A percentile compares a stretch with the other conserved stretches of the same genome.
phyloP scores from a whole-genome alignment of 192 early-diverging fungal genomes.

The Coemansia sp. region DNA sequence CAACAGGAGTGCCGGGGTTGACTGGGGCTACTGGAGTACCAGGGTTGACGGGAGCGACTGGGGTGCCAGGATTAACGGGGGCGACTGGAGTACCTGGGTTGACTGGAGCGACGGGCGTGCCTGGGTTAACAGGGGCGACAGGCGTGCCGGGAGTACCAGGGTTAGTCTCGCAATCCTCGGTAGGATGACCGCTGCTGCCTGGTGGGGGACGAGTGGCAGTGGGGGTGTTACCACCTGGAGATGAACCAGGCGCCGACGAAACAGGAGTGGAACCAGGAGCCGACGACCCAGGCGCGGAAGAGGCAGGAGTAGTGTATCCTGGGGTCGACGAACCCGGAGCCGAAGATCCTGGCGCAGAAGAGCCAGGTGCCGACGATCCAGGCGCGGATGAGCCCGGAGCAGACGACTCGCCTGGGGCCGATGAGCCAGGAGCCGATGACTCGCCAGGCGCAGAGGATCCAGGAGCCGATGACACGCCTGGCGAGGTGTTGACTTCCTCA shows the following conservation, averaged over 20 bases:
- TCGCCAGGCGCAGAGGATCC: constrained; percentile 21
- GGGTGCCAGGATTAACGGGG: not conserved
- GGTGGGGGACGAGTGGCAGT: not conserved
- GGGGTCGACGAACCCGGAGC: constrained; percentile 15
- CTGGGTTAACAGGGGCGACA: constrained; percentile 7
- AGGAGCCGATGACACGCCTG: constrained; percentile 18
- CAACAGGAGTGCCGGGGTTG: not conserved
- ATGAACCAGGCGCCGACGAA: not conserved
- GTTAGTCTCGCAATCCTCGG: constrained; percentile 6
- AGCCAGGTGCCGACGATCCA: not conserved
- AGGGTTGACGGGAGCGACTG: not conserved
- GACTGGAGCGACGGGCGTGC: not conserved
- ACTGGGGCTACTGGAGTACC: not conserved
- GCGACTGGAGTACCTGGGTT: not conserved
- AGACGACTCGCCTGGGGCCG: constrained; percentile 17
- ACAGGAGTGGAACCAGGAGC: not conserved
- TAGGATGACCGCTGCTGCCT: constrained; percentile 12
- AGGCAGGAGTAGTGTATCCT: constrained; percentile 18
- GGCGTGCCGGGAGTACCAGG: constrained; percentile 17
- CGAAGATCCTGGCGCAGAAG: not conserved
- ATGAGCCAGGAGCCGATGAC: constrained; percentile 12
- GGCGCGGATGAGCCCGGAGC: constrained; percentile 16
- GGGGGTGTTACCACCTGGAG: constrained; percentile 18
- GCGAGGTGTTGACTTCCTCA: constrained; percentile 35
- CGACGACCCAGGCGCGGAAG: constrained; percentile 14